Base-by-base conservation (phyloP, 352 stramenopile genomes). In the Pseudoperonospora humuli region DNA sequence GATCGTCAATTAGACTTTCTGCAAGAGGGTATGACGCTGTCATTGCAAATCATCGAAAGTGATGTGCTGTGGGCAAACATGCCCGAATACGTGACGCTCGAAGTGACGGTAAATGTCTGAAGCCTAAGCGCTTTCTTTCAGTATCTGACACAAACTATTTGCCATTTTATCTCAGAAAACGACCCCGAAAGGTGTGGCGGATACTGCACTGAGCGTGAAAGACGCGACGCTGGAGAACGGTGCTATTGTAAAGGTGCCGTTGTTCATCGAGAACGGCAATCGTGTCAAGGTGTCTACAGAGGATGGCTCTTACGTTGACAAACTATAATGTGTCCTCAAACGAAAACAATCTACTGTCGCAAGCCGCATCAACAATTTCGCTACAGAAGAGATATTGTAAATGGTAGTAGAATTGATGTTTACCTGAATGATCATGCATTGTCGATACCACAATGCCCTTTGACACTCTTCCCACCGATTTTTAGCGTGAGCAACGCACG, bases 21-120 rank as follows among this genome's bases (percentile, higher is more conserved):
- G 21, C 42, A 76, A 38, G 80, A 90, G 25, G 80, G 80, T 36
- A 90, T 84, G 71, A 80, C 66, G 40, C 58, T 93, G 31, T 79
- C 75, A 29, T 57, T 93, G 40, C 80, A 93, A 58, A 93, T 93
- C 39, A 66, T 93, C 34, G 75, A 93, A n/a, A 63, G 67, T 21
- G 73, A 89, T 26, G 75, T 89, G 39, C 46, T 93, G 20, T 93
- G 80, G 80, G 76, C 78, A 50, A 90, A 86, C 53, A 88, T 93
- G 75, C 80, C 80, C 18, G 80, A 90, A 45, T 47, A 82, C 63
- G 68, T 93, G 27, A 82, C 68, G 46, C 75, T 90, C 32, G 38
- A 69, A 17, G 80, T 93, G 27, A 75, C 68, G 46, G 73, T 85
- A 47, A 39, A 55, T 63, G 11, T 27, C 14, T 43, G 19, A n/a